Base-by-base conservation (phyloP, 768 basidiomycete species). In the Lactarius pseudohatsudake region DNA sequence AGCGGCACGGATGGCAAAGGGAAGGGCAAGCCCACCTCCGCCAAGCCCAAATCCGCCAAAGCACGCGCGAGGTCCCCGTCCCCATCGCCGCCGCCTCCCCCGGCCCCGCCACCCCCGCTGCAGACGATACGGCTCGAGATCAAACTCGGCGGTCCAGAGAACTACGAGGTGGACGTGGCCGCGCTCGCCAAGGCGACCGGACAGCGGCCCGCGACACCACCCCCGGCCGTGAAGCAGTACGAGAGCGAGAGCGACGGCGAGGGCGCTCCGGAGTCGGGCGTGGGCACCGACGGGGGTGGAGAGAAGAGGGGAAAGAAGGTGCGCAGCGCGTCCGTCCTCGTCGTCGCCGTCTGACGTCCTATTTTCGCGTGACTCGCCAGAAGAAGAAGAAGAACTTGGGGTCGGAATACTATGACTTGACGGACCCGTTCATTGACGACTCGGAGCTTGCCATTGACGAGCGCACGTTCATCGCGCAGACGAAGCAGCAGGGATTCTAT, bases 391-490 rank as follows among this genome's bases (percentile, higher is more conserved):
- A 86, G 73, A 84, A 80, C 64, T 75, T 76, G 1, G 80, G 81
- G 0, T 78, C 85, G 26, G 92, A 91, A 74, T 92, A 94, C 72
- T 99, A 99, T 81, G 96, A 99, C 78, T 81, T 88, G 22, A 79
- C 82, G 0, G 97, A 99, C 78, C 91, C 93, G 0, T 98, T 98
- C 79, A 97, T 99, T 74, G 97, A 99, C 81, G 97, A 99, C 77
- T 93, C 94, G 1, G 96, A 98, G 74, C 81, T 96, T 64, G 88
- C 86, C 30, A 79, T 96, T 56, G 96, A 98, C 79, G 88, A 96
- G 74, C 88, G 96, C 5, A 94, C 90, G 2, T 93, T 85, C 78
- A 91, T 95, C 72, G 93, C 91, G 5, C 88, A 93, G 76, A 96
- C 96, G 5, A 93, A 91, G 76, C 93, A 96, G 72, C 87, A 90